Conservation (phyloP, 2,329 filamentous ascomycete species). For the Colletotrichum magnum region DNA sequence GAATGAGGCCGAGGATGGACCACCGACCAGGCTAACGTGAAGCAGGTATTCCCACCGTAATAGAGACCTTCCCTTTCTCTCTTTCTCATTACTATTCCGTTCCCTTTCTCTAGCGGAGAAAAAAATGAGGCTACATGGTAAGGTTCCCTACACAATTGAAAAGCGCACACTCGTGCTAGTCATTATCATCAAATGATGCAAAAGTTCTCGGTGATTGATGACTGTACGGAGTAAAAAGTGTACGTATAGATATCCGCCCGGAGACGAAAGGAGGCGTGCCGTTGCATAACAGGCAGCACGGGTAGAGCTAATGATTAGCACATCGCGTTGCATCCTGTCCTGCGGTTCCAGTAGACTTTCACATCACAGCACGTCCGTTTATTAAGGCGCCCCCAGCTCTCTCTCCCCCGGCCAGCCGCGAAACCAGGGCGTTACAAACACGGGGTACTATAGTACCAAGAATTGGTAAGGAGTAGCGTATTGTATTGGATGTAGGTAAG, state of each 20-base stretch:
- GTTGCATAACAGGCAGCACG: conserved; percentile 19
- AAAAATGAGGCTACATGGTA: too few species aligned
- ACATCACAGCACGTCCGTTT: not conserved
- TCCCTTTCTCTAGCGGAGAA: too few species aligned
- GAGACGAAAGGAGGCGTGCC: not conserved
- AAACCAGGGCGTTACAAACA: conserved; percentile 7
- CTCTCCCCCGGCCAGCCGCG: conserved; percentile 1
- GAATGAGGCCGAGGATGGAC: conserved; percentile 40
- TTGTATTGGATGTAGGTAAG: too few species aligned
- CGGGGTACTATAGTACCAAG: too few species aligned
- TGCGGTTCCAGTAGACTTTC: not conserved
- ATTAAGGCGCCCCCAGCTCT: too few species aligned
- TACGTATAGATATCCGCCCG: not conserved
- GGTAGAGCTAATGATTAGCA: conserved; percentile 27
- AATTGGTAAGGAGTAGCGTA: too few species aligned
- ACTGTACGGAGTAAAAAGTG: not conserved
- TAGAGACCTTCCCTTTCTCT: too few species aligned
- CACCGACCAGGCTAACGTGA: conserved; percentile 27
- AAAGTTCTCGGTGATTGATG: not conserved
- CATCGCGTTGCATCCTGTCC: not conserved
- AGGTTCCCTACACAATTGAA: too few species aligned
- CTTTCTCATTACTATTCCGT: too few species aligned
- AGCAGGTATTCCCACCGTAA: conserved; percentile 22
- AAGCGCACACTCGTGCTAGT: too few species aligned
- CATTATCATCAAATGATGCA: not conserved